phyloP scores from a whole-genome alignment of 257 asterid species.

The Parsonsia alboflavescens region DNA sequence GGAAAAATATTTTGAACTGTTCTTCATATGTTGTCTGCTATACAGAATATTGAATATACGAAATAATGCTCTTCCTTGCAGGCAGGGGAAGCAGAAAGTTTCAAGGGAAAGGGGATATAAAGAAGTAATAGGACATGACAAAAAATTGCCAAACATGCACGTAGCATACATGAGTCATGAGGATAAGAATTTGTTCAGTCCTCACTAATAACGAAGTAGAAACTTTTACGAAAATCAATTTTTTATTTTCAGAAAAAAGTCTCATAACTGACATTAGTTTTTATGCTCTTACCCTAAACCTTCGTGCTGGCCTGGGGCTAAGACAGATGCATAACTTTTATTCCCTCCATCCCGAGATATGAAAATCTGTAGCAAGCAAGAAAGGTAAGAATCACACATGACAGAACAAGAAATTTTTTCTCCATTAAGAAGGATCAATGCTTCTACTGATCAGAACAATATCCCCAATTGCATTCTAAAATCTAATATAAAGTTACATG shows the following conservation, averaged over 20 bases:
- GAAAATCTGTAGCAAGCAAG: constrained; percentile 54
- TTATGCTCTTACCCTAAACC: constrained; percentile 71
- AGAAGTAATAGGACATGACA: not conserved
- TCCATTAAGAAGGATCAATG: not conserved
- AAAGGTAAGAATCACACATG: not conserved
- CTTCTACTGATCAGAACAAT: not conserved
- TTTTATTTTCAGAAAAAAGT: not conserved
- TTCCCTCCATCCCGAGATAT: constrained; percentile 96
- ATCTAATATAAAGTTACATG: not conserved
- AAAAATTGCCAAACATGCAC: not conserved
- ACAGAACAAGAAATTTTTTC: not conserved
- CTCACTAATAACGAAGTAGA: not conserved
- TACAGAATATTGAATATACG: not conserved
- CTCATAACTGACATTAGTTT: not conserved
- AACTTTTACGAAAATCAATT: not conserved
- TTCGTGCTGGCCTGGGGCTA: constrained; percentile 84
- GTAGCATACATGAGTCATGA: not conserved
- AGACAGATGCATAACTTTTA: constrained; percentile 84
- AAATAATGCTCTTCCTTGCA: not conserved
- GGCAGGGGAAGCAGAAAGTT: not conserved
- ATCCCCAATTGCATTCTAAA: not conserved
- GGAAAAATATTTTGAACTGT: not conserved
- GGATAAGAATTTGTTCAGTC: not conserved
- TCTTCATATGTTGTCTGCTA: not conserved
- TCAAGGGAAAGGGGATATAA: not conserved